Evolutionary conservation across 2,329 filamentous ascomycete genomes (phyloP).

Genomic region (Talaromyces atroroseus): DNA sequence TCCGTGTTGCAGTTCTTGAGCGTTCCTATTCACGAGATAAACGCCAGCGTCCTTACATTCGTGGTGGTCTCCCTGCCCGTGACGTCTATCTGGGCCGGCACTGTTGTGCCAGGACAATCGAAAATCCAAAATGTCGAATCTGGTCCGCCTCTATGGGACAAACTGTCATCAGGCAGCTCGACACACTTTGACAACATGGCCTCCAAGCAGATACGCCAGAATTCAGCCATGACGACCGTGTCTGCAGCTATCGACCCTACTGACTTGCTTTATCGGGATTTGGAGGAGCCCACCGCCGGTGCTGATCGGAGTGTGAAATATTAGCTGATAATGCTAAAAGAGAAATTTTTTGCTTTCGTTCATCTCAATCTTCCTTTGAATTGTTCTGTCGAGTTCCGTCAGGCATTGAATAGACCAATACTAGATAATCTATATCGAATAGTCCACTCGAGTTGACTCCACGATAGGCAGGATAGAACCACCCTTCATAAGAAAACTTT

Average conservation of each 20-base stretch:
- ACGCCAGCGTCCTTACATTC: conserved; percentile 51
- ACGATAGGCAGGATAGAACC: too few species aligned
- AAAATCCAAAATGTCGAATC: conserved; percentile 2
- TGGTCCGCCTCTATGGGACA: conserved; percentile 8
- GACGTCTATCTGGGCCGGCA: conserved; percentile 60
- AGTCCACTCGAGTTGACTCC: too few species aligned
- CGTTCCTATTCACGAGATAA: conserved; percentile 46
- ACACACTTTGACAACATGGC: neutral
- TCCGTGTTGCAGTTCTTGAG: conserved; percentile 52
- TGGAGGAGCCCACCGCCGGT: neutral
- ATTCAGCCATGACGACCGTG: conserved; percentile 11
- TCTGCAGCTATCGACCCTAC: neutral
- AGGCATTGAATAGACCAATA: neutral
- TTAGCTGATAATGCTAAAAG: neutral
- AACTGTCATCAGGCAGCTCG: conserved; percentile 4
- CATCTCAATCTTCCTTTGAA: neutral
- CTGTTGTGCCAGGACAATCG: conserved; percentile 25
- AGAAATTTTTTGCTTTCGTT: neutral
- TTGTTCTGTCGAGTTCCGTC: neutral
- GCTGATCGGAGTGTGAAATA: neutral
- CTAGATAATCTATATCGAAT: too few species aligned
- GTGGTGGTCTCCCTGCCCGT: conserved; percentile 61
- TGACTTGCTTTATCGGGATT: conserved; percentile 5
- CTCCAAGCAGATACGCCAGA: conserved; percentile 9
- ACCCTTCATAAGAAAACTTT: too few species aligned